Percentiles rank a stretch among this genome's conserved stretches.
phyloP scores from a whole-genome alignment of 371 early-diverging fungal species.

The Mortierella sp. region DNA sequence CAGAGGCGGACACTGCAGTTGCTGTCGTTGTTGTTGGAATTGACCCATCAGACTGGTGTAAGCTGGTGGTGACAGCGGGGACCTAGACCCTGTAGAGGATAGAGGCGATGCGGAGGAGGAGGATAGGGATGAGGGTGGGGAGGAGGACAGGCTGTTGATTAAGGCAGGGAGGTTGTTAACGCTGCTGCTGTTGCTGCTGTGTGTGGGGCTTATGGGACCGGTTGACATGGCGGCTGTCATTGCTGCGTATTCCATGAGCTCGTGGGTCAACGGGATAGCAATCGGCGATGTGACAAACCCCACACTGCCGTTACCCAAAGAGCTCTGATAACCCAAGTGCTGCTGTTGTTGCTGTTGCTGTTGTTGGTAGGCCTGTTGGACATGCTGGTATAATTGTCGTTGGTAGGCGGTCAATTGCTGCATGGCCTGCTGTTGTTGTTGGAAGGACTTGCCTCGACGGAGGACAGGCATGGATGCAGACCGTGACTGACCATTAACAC shows the following conservation, averaged over 20 bases:
- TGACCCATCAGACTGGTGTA: slow-evolving; percentile 19
- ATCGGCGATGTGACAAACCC: not conserved
- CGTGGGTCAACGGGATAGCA: slow-evolving; percentile 36
- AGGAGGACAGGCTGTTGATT: slow-evolving; percentile 19
- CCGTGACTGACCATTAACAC: slow-evolving; percentile 11
- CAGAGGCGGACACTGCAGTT: not conserved
- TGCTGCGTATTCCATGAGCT: slow-evolving; percentile 51
- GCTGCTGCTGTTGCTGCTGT: slow-evolving; percentile 11
- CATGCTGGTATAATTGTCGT: slow-evolving; percentile 43
- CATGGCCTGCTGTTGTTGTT: slow-evolving; percentile 49
- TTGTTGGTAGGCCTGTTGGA: slow-evolving; percentile 31
- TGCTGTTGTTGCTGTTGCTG: slow-evolving; percentile 29
- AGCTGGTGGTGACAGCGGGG: slow-evolving; percentile 24
- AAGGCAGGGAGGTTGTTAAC: slow-evolving; percentile 17
- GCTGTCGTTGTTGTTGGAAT: slow-evolving; percentile 14
- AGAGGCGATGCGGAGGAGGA: not conserved
- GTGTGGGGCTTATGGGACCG: not conserved
- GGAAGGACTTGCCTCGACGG: slow-evolving; percentile 47
- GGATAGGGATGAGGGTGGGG: slow-evolving; percentile 1
- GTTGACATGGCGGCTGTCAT: slow-evolving; percentile 9
- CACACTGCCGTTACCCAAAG: not conserved
- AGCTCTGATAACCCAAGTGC: not conserved
- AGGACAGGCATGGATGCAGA: not conserved
- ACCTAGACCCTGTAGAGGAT: not conserved
- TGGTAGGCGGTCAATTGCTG: slow-evolving; percentile 49